A percentile compares a stretch with the other conserved stretches of the same genome.
These are phyloP conservation scores for Aureoboletus auriporus DNA, from an alignment of 768 basidiomycete genomes.

Conservation along the genomic window DNA sequence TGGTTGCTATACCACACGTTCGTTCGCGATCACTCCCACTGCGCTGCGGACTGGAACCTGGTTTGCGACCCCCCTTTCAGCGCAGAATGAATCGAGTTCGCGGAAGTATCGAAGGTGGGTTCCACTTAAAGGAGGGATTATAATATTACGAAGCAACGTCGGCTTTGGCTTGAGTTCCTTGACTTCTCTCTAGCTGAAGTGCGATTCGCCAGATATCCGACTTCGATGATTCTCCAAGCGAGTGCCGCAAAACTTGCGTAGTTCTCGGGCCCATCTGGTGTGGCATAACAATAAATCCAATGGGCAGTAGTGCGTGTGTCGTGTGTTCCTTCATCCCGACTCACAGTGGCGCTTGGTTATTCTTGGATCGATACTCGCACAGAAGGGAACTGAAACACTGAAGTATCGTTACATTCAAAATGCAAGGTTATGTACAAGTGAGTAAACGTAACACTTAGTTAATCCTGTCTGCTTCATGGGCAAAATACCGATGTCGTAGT, in stretches of 20 bases:
- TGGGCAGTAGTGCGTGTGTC: too few species aligned
- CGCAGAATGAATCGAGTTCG: too few species aligned
- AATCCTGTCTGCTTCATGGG: constrained; percentile 9
- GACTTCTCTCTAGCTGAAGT: background rate
- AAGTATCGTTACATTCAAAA: constrained; percentile 21
- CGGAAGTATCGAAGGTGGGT: background rate
- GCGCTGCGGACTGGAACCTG: background rate
- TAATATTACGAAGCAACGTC: background rate
- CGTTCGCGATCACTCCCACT: background rate
- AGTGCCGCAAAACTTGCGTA: background rate
- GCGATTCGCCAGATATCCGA: background rate
- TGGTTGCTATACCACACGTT: background rate
- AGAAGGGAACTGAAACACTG: too few species aligned
- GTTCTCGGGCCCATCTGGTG: too few species aligned
- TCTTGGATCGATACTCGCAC: constrained; percentile 1
- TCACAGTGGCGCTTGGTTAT: too few species aligned
- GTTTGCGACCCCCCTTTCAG: background rate
- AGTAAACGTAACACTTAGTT: constrained; percentile 9
- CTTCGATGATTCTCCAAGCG: constrained; percentile 5
- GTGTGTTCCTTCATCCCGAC: too few species aligned
- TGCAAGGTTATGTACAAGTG: constrained; percentile 21
- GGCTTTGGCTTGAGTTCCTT: background rate
- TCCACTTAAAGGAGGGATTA: background rate
- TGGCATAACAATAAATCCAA: too few species aligned
- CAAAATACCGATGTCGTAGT: constrained; percentile 13